phyloP scores from a whole-genome alignment of 305 asterid genomes.

The Solanum hybrid region DNA sequence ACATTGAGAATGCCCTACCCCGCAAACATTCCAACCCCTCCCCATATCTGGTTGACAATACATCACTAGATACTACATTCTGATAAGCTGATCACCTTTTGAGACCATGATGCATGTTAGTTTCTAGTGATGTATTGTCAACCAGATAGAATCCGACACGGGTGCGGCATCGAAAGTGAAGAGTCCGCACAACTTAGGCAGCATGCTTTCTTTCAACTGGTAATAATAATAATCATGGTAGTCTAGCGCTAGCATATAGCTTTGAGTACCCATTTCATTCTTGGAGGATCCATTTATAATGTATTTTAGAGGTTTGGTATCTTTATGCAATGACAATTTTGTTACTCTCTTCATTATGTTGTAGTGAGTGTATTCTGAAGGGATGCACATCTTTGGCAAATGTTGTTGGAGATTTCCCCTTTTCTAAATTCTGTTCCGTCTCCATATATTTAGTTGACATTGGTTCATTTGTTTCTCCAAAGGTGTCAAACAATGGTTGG shows the following conservation, averaged over 20 bases:
- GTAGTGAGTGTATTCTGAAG: not conserved
- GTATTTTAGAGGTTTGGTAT: not conserved
- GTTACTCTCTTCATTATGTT: not conserved
- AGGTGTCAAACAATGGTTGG: conserved; percentile 70
- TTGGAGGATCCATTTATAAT: not conserved
- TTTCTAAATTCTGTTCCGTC: not conserved
- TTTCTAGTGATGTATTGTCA: not conserved
- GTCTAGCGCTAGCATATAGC: not conserved
- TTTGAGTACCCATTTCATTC: not conserved
- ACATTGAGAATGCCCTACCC: not conserved
- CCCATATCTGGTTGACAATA: not conserved
- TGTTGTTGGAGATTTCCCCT: not conserved
- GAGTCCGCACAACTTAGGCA: not conserved
- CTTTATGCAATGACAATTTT: not conserved
- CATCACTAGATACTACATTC: not conserved
- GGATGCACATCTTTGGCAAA: not conserved
- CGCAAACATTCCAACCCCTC: not conserved
- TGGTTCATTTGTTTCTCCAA: not conserved
- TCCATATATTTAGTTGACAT: not conserved
- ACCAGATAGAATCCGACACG: not conserved
- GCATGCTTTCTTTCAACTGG: not conserved
- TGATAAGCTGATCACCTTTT: not conserved
- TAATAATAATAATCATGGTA: not conserved
- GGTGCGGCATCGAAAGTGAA: not conserved
- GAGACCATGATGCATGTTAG: not conserved